These are phyloP conservation scores for Saccharomyces kudriavzevii DNA, from an alignment of 805 yeast genomes.

Conservation along the genomic window DNA sequence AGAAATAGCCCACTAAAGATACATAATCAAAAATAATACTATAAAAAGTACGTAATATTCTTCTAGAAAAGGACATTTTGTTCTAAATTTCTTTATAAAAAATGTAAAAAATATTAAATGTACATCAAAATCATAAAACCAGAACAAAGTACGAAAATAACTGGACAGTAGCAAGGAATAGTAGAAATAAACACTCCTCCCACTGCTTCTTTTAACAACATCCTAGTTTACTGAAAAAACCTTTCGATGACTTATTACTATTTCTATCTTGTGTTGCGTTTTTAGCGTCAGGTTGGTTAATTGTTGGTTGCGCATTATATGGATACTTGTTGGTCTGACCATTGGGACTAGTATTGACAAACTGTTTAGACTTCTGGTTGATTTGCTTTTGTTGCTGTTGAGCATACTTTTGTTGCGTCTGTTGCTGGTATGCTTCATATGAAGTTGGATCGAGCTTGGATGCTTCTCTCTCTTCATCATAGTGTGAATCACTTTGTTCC, in stretches of 20 bases:
- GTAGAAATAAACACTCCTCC: not conserved
- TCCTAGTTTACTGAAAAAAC: constrained; percentile 29
- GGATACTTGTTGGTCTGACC: constrained; percentile 1
- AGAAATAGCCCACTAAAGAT: not conserved
- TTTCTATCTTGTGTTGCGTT: constrained; percentile 10
- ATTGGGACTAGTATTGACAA: not conserved
- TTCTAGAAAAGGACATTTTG: not conserved
- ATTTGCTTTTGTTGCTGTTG: constrained; percentile 23
- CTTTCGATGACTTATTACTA: constrained; percentile 21
- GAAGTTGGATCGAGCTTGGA: constrained; percentile 37
- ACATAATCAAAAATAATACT: not conserved
- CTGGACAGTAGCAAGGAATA: not conserved
- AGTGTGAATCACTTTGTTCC: constrained; percentile 26
- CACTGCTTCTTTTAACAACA: constrained; percentile 25
- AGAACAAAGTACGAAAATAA: not conserved
- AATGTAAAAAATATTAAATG: not conserved
- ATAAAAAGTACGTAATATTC: not conserved
- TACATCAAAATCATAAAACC: not conserved
- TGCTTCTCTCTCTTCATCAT: constrained; percentile 13
- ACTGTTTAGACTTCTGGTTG: constrained; percentile 6
- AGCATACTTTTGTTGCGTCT: constrained; percentile 30
- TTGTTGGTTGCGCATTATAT: constrained; percentile 16
- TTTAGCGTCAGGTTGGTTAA: constrained; percentile 1
- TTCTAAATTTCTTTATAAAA: not conserved
- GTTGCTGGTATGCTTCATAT: constrained; percentile 33